phyloP scores from a whole-genome alignment of 768 basidiomycete species.

The Hemileccinum impolitum region DNA sequence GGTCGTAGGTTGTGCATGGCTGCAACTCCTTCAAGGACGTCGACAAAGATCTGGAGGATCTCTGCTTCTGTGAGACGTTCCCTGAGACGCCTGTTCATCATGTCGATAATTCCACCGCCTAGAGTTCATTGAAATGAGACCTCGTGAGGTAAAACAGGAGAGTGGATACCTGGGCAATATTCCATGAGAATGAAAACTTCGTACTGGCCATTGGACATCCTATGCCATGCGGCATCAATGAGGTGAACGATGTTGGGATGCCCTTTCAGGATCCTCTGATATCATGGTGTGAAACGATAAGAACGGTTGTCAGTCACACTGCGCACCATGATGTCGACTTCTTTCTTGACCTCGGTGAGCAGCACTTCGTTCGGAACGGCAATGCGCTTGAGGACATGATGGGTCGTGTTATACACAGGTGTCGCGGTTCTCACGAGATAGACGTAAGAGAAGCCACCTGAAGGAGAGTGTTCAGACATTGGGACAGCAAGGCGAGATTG shows the following conservation, averaged over 20 bases:
- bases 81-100: constrained; percentile 96
- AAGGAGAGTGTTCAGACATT: constrained; percentile 13
- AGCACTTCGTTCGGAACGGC: constrained; percentile 87
- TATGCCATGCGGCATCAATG: constrained; percentile 92
- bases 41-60: constrained; percentile 96
- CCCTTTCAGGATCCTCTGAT: constrained; percentile 82
- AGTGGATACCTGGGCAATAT: constrained; percentile 75
- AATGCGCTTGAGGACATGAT: constrained; percentile 96
- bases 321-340: constrained; percentile 97
- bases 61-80: constrained; percentile 94
- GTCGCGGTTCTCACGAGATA: constrained; percentile 87
- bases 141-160: background rate
- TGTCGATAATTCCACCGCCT: constrained; percentile 99
- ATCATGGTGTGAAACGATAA: constrained; percentile 28
- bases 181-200: constrained; percentile 99
- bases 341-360: constrained; percentile 92
- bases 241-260: constrained; percentile 96
- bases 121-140: constrained; percentile 10
- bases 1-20: constrained; percentile 94
- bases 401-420: constrained; percentile 87
- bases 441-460: constrained; percentile 97
- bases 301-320: constrained; percentile 9
- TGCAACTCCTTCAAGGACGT: constrained; percentile 95
- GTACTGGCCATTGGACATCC: constrained; percentile 76
- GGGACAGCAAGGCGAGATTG: constrained; percentile 5